These are phyloP conservation scores for Thalassiosira allenii DNA, from an alignment of 352 stramenopile genomes.

Conservation along the genomic window DNA sequence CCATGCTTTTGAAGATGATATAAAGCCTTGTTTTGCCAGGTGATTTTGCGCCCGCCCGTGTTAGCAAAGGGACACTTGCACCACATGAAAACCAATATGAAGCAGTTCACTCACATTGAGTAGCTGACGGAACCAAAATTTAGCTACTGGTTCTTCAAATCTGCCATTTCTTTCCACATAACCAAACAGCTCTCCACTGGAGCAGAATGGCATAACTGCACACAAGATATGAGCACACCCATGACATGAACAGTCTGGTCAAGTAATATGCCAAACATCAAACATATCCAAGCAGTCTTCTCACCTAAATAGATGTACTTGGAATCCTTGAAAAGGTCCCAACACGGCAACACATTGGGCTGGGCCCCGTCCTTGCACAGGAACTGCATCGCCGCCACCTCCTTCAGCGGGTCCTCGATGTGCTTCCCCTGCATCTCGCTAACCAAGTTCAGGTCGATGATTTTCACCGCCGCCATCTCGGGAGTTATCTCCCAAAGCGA, in stretches of 20 bases:
- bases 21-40: slow-evolving; percentile 49
- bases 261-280: too few species aligned
- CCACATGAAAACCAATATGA: background rate
- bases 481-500: slow-evolving; percentile 58
- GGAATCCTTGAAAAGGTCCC: slow-evolving; percentile 76
- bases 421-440: slow-evolving; percentile 52
- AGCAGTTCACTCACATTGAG: slow-evolving; percentile 46
- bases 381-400: slow-evolving; percentile 83
- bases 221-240: too few species aligned
- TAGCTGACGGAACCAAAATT: slow-evolving; percentile 55
- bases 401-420: slow-evolving; percentile 84
- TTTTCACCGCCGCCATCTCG: slow-evolving; percentile 60
- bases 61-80: background rate
- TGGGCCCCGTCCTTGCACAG: slow-evolving; percentile 47
- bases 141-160: slow-evolving; percentile 45
- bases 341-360: slow-evolving; percentile 70
- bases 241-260: too few species aligned
- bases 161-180: slow-evolving; percentile 51
- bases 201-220: slow-evolving; percentile 69
- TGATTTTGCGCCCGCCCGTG: background rate
- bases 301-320: slow-evolving; percentile 71
- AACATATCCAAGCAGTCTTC: too few species aligned
- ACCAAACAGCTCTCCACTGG: slow-evolving; percentile 66
- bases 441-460: slow-evolving; percentile 50
- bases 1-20: slow-evolving; percentile 67